A percentile compares a stretch with the other conserved stretches of the same genome.
Conservation (phyloP, 2,329 filamentous ascomycete genomes). For the Sporothrix pseudoabietina region DNA sequence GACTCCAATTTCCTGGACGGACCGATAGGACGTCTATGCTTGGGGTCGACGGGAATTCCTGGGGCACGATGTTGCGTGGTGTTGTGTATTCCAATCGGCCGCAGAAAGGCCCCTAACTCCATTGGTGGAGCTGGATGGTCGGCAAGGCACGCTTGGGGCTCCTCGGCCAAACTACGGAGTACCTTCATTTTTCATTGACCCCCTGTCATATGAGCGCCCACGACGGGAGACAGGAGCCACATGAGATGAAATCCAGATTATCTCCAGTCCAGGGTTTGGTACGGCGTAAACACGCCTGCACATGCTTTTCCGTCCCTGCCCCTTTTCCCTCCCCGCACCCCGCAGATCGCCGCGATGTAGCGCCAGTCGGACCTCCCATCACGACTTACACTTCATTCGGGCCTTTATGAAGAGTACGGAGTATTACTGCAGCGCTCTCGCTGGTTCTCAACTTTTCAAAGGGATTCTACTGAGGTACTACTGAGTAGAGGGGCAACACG, state of each 20-base stretch:
- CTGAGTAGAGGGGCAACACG: too few species aligned
- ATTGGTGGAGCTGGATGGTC: neutral
- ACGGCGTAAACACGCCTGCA: neutral
- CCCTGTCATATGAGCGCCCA: neutral
- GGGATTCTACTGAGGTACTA: too few species aligned
- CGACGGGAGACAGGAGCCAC: neutral
- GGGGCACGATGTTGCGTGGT: neutral
- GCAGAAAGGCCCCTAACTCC: neutral
- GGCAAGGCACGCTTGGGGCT: neutral
- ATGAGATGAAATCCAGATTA: too few species aligned
- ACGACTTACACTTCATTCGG: neutral
- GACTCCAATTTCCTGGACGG: neutral
- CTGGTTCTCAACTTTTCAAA: too few species aligned
- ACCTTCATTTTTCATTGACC: neutral
- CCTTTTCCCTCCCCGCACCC: neutral
- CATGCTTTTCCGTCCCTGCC: too few species aligned
- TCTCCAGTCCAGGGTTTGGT: neutral
- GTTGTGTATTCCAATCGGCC: neutral
- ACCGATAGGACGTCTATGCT: neutral
- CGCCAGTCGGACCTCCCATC: neutral
- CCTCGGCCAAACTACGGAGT: neutral
- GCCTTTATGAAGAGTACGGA: neutral
- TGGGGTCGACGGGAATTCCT: neutral
- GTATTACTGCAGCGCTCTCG: neutral
- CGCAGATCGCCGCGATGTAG: neutral